These are phyloP conservation scores for Pterulicium gracile DNA, from an alignment of 1,284 basidiomycete species.

Conservation along the genomic window DNA sequence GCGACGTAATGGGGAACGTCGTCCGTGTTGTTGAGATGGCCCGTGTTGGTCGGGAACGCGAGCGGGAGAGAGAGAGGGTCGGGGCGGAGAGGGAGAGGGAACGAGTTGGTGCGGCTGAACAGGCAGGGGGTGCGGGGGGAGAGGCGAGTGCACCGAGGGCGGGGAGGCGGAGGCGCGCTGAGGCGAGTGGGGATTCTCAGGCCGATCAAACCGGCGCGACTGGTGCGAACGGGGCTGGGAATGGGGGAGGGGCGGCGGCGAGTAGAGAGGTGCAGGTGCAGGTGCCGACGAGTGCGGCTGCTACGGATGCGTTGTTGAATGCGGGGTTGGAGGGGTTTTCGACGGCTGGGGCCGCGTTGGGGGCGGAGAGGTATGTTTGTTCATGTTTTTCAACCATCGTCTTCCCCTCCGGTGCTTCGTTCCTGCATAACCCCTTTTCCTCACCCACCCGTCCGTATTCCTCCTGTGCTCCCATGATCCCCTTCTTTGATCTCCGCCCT, in stretches of 20 bases:
- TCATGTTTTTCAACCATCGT: too few species aligned
- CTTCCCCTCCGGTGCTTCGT: too few species aligned
- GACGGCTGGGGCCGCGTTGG: constrained; percentile 48
- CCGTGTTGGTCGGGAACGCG: neutral
- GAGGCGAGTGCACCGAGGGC: neutral
- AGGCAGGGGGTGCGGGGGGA: neutral
- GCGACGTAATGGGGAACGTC: constrained; percentile 14
- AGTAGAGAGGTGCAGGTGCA: neutral
- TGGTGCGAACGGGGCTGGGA: neutral
- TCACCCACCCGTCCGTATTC: too few species aligned
- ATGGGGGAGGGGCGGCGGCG: neutral
- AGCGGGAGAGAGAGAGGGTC: neutral
- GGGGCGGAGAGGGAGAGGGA: neutral
- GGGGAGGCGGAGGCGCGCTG: neutral
- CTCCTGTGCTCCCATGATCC: too few species aligned
- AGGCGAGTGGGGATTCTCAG: neutral
- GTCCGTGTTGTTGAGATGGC: neutral
- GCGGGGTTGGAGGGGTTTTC: neutral
- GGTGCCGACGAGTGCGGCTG: neutral
- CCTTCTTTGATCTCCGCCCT: too few species aligned
- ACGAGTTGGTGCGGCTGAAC: neutral
- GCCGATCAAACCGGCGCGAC: too few species aligned
- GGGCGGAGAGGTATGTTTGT: constrained; percentile 85
- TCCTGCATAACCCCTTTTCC: too few species aligned
- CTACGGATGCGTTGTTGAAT: neutral